Conservation (phyloP, 768 basidiomycete genomes). For the Infundibulicybe gibba region DNA sequence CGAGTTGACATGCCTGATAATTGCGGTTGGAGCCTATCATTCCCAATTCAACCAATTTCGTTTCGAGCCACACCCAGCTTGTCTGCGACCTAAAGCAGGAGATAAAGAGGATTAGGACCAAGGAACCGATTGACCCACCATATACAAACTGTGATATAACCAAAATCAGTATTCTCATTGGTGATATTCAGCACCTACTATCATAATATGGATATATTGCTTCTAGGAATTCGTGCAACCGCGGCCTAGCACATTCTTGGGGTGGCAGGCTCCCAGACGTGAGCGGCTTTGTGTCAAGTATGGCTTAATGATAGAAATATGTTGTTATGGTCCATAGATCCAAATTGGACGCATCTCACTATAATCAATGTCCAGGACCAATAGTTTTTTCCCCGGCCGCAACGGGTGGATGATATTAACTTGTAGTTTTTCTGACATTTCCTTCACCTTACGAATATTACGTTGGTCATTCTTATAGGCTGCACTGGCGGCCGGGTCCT, state of each 20-base stretch:
- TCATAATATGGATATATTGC: slow-evolving; percentile 81
- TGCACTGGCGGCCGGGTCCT: slow-evolving; percentile 51
- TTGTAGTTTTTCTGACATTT: slow-evolving; percentile 61
- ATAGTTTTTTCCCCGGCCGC: slow-evolving; percentile 70
- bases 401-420: slow-evolving; percentile 75
- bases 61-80: slow-evolving; percentile 87
- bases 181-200: slow-evolving; percentile 30
- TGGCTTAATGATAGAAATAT: slow-evolving; percentile 40
- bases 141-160: slow-evolving; percentile 54
- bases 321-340: background rate
- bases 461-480: slow-evolving; percentile 72
- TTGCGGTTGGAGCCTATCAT: slow-evolving; percentile 71
- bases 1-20: slow-evolving; percentile 55
- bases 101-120: no score
- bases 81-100: slow-evolving; percentile 66
- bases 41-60: slow-evolving; percentile 81
- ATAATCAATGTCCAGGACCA: slow-evolving; percentile 89
- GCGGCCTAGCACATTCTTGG: slow-evolving; percentile 77
- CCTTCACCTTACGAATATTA: slow-evolving; percentile 78
- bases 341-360: slow-evolving; percentile 39
- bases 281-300: slow-evolving; percentile 81
- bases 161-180: no score
- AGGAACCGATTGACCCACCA: slow-evolving; percentile 43
- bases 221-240: slow-evolving; percentile 81
- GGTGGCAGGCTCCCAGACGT: slow-evolving; percentile 80